A percentile compares a stretch with the other conserved stretches of the same genome.
These are phyloP conservation scores for Tylopilus sp. DNA, from an alignment of 1,284 basidiomycete species.

Conservation along the genomic window DNA sequence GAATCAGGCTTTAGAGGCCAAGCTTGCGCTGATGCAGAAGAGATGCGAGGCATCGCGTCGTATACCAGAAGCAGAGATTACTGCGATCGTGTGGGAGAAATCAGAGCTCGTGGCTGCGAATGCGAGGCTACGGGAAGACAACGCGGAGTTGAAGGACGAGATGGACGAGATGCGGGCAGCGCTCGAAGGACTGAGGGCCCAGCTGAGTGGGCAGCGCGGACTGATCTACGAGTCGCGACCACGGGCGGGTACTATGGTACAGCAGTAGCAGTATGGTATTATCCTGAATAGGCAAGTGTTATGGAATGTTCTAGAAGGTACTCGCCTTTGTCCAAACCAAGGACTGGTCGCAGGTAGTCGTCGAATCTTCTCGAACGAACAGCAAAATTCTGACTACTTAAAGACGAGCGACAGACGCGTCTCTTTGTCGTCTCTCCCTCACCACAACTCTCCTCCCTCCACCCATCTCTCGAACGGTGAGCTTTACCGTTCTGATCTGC, in stretches of 20 bases:
- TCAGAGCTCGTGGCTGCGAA: slow-evolving; percentile 45
- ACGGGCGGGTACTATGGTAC: slow-evolving; percentile 16
- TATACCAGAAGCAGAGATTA: slow-evolving; percentile 38
- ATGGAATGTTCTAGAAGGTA: slow-evolving; percentile 33
- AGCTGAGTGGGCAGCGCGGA: slow-evolving; percentile 46
- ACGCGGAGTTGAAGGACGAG: slow-evolving; percentile 56
- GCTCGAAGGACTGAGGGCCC: slow-evolving; percentile 61
- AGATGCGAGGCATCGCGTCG: slow-evolving; percentile 37
- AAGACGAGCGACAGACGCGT: slow-evolving; percentile 29
- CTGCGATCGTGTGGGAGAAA: slow-evolving; percentile 44
- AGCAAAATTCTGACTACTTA: slow-evolving; percentile 42
- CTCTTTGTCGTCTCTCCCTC: slow-evolving; percentile 7
- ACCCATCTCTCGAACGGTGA: slow-evolving; percentile 19
- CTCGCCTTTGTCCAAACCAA: slow-evolving; percentile 4
- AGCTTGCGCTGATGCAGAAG: slow-evolving; percentile 38
- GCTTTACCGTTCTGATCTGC: not conserved
- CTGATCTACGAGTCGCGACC: slow-evolving; percentile 36
- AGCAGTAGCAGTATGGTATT: slow-evolving; percentile 2
- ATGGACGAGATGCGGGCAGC: slow-evolving; percentile 69
- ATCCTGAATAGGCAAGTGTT: slow-evolving; percentile 31
- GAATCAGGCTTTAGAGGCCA: slow-evolving; percentile 57
- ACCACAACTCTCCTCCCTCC: slow-evolving; percentile 9
- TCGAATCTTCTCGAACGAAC: slow-evolving; percentile 57
- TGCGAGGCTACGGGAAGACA: slow-evolving; percentile 52
- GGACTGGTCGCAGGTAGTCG: slow-evolving; percentile 27